phyloP scores from a whole-genome alignment of 768 basidiomycete species.

The Leucosporidium yakuticum region DNA sequence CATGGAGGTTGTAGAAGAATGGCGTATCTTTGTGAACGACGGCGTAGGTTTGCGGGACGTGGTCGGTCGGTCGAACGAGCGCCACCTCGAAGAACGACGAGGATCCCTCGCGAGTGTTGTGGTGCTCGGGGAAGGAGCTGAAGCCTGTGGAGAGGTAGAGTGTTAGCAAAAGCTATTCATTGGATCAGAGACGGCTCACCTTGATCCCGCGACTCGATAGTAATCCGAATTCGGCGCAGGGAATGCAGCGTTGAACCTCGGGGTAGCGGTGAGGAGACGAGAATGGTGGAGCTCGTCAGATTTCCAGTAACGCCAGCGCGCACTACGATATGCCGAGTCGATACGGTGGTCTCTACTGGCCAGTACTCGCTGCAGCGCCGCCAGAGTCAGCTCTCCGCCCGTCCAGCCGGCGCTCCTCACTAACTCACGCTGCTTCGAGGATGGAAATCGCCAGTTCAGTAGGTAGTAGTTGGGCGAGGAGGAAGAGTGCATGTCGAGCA shows the following conservation, averaged over 20 bases:
- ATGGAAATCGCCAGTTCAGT: background rate
- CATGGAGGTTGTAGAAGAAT: no score
- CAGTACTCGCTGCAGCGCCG: constrained; percentile 9
- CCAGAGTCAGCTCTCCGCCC: background rate
- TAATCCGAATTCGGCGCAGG: background rate
- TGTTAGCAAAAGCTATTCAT: background rate
- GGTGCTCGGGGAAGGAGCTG: constrained; percentile 9
- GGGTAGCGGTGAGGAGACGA: constrained; percentile 8
- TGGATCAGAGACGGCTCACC: background rate
- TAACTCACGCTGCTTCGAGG: background rate
- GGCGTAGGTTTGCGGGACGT: no score
- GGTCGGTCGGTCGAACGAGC: constrained; percentile 8
- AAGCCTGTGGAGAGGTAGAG: constrained; percentile 9
- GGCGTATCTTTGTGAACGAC: no score
- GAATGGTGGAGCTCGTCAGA: background rate
- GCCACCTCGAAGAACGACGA: constrained; percentile 28
- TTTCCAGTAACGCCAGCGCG: background rate
- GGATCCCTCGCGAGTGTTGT: constrained; percentile 16
- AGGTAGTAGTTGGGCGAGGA: background rate
- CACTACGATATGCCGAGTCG: background rate
- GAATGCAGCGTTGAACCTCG: background rate
- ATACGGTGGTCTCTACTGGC: background rate
- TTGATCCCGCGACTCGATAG: constrained; percentile 21
- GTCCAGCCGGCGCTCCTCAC: background rate
- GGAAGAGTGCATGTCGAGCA: background rate